Base-by-base conservation (phyloP, 2,329 filamentous ascomycete genomes). In the Diaporthe sp. region DNA sequence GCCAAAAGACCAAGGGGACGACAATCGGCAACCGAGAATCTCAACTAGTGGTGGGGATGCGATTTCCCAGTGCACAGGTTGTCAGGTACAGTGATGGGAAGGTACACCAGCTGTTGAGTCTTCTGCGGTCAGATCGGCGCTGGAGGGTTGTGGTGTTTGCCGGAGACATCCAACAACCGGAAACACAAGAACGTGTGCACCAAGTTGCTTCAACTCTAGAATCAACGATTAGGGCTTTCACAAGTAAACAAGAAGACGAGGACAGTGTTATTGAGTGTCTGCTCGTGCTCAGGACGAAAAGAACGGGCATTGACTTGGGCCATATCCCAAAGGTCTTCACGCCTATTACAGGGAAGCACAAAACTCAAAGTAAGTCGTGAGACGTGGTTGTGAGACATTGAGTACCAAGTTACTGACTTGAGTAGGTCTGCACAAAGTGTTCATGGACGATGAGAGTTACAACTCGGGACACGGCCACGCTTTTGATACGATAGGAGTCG, bases 221-320 rank as follows among this genome's bases (percentile, higher is more conserved):
- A n/a, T 31, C 42, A 0, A 72, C 81, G 0, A 78, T 87, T 10
- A 79, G 78, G 0, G 81, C 78, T 22, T 88, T 87, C 75, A 91
- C 89, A 0, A 85, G 87, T 0, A 28, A 79, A 0, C 79, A 75
- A 0, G 78, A 79, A 6, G 86, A 91, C 75, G 81, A 86, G 6
- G 91, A 92, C 78, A 88, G 86, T 72, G 81, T 92, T 31, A 89
- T 93, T 74, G 90, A 93, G 77, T 83, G 86, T 0, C 84, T 92
- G 3, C 84, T 93, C 1, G 85, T 93, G 0, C 83, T 91, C 0
- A 83, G 84, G 6, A 88, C 87, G 4, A 83, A 86, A 28, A 87
- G 90, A 10, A 79, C 84, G 2, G 81, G 84, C 10, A 83, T 90
- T 0, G 86, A 91, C 70, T 85, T 89, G 57, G 85, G 87, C 7